Conservation (phyloP, 768 basidiomycete species). For the Pleurotus citrinopileatus region DNA sequence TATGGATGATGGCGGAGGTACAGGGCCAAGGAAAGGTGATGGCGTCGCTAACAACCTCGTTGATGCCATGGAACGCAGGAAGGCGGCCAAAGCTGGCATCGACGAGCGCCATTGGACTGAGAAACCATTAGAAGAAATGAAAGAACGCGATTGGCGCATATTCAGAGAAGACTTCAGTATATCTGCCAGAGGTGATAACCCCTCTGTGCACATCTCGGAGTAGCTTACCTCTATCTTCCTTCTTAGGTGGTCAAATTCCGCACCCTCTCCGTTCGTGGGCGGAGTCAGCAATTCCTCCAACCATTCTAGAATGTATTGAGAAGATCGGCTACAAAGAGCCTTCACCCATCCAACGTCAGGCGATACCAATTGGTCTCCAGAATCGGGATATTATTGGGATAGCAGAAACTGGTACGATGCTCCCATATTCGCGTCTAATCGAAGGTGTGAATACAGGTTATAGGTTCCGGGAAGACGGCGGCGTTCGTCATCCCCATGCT, state of each 20-base stretch:
- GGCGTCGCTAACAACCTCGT: constrained; percentile 51
- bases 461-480: constrained; percentile 98
- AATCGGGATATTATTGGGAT: constrained; percentile 98
- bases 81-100: constrained; percentile 74
- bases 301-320: constrained; percentile 82
- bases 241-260: constrained; percentile 85
- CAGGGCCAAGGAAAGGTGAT: constrained; percentile 33
- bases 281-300: constrained; percentile 79
- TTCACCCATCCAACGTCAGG: constrained; percentile 95
- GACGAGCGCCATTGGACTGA: constrained; percentile 99
- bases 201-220: not conserved
- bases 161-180: constrained; percentile 99
- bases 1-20: constrained; percentile 75
- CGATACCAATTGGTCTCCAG: constrained; percentile 97
- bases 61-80: constrained; percentile 79
- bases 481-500: constrained; percentile 99
- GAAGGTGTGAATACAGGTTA: constrained; percentile 6
- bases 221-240: not conserved
- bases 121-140: constrained; percentile 89
- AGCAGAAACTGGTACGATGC: constrained; percentile 82
- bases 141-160: constrained; percentile 98
- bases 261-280: constrained; percentile 91
- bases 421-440: constrained; percentile 8
- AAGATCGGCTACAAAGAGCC: constrained; percentile 96
- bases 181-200: constrained; percentile 71